phyloP scores from a whole-genome alignment of 331 rosid species.

The Quercus phellos region DNA sequence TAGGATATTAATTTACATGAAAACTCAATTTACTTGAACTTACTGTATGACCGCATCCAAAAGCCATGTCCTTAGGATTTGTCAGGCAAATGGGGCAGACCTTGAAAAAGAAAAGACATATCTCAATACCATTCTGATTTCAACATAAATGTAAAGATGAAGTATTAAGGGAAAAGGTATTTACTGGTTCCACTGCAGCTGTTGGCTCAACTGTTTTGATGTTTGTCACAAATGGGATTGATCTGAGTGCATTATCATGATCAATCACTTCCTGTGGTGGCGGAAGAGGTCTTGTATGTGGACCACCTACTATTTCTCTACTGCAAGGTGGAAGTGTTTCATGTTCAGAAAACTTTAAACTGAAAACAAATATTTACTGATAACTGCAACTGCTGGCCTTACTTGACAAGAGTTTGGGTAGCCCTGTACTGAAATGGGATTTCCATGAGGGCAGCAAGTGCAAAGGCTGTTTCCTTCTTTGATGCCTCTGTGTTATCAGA shows the following conservation, averaged over 20 bases:
- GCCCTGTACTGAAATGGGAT: constrained; percentile 81
- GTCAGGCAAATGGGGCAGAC: constrained; percentile 84
- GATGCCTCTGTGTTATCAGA: constrained; percentile 63
- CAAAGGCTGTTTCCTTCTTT: constrained; percentile 84
- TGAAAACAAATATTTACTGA: not conserved
- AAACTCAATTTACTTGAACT: constrained; percentile 19
- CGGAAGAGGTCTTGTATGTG: constrained; percentile 52
- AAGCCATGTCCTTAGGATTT: constrained; percentile 94
- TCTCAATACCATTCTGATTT: constrained; percentile 17
- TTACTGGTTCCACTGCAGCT: constrained; percentile 50
- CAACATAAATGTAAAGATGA: constrained; percentile 9
- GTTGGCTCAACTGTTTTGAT: constrained; percentile 26
- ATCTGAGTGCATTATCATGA: constrained; percentile 50
- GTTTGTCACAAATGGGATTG: constrained; percentile 26
- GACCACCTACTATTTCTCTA: constrained; percentile 30
- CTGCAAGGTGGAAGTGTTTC: constrained; percentile 31
- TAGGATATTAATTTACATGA: not conserved
- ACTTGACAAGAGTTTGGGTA: constrained; percentile 54
- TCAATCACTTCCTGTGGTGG: constrained; percentile 70
- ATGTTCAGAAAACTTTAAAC: constrained; percentile 15
- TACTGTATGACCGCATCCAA: constrained; percentile 93
- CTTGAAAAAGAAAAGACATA: constrained; percentile 36
- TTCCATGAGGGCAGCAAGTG: constrained; percentile 97
- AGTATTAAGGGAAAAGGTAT: constrained; percentile 16
- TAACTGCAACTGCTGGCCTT: constrained; percentile 25